Conservation (phyloP, 202 grass and related monocot genomes). For the Tripidium arundinaceum region DNA sequence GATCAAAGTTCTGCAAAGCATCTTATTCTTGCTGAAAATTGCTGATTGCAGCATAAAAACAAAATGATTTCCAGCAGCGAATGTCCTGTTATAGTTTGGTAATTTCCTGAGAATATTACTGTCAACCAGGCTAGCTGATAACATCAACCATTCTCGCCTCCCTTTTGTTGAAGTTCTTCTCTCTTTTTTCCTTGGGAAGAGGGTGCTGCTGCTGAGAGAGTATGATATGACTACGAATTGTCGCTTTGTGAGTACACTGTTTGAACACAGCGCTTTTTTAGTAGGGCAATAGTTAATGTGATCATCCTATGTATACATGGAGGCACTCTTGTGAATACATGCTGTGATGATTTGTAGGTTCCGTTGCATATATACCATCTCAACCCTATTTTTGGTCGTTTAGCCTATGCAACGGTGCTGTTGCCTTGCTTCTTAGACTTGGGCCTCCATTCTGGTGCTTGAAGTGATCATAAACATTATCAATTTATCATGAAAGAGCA, state of each 20-base stretch:
- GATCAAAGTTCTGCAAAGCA: background rate
- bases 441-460: constrained; percentile 1
- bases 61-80: background rate
- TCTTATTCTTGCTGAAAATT: background rate
- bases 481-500: constrained; percentile 50
- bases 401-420: background rate
- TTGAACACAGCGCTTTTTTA: background rate
- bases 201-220: constrained; percentile 6
- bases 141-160: background rate
- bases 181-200: background rate
- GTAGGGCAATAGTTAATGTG: constrained; percentile 33
- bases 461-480: background rate
- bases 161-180: background rate
- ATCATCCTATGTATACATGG: constrained; percentile 42
- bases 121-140: background rate
- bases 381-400: background rate
- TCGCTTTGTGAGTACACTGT: constrained; percentile 18
- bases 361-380: constrained; percentile 1
- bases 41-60: background rate
- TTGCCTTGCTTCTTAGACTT: background rate
- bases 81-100: background rate
- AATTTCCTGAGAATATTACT: background rate
- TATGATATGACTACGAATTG: constrained; percentile 10
- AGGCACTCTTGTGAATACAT: constrained; percentile 34
- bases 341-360: constrained; percentile 26